These are phyloP conservation scores for Cercis canadensis DNA, from an alignment of 306 rosid species.

Conservation along the genomic window DNA sequence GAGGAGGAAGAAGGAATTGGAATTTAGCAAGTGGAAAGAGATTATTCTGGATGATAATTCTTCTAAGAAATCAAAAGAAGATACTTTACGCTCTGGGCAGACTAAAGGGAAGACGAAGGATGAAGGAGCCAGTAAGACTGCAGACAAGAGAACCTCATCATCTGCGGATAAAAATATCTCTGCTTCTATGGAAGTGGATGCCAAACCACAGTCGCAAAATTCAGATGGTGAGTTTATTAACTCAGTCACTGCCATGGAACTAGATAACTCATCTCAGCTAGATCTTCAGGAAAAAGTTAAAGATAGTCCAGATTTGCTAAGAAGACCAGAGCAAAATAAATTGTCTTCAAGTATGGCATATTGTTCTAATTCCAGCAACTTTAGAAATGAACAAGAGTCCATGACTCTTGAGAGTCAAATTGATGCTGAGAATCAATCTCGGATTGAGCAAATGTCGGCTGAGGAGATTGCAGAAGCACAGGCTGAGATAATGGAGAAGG, in stretches of 20 bases:
- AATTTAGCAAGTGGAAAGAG: constrained; percentile 74
- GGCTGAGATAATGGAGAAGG: constrained; percentile 78
- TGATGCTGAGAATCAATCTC: constrained; percentile 74
- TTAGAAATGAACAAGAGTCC: constrained; percentile 44
- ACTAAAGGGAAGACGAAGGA: constrained; percentile 33
- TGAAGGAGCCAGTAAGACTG: constrained; percentile 35
- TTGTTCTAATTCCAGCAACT: constrained; percentile 38
- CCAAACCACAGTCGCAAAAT: constrained; percentile 27
- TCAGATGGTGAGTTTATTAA: constrained; percentile 18
- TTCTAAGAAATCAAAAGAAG: constrained; percentile 40
- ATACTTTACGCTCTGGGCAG: constrained; percentile 16
- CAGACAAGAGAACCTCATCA: constrained; percentile 41
- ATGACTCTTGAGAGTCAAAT: constrained; percentile 65
- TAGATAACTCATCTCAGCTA: constrained; percentile 43
- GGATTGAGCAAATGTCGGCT: constrained; percentile 67
- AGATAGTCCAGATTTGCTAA: constrained; percentile 28
- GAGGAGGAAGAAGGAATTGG: constrained; percentile 66
- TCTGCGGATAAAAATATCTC: constrained; percentile 24
- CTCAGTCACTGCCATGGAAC: constrained; percentile 39
- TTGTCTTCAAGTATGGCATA: constrained; percentile 36
- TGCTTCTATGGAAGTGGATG: constrained; percentile 33
- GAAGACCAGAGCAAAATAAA: constrained; percentile 29
- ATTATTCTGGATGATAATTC: constrained; percentile 47
- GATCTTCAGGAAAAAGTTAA: constrained; percentile 30
- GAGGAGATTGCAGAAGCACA: constrained; percentile 79